Base-by-base conservation (phyloP, 2,329 filamentous ascomycete species). In the Colletotrichum tabaci region DNA sequence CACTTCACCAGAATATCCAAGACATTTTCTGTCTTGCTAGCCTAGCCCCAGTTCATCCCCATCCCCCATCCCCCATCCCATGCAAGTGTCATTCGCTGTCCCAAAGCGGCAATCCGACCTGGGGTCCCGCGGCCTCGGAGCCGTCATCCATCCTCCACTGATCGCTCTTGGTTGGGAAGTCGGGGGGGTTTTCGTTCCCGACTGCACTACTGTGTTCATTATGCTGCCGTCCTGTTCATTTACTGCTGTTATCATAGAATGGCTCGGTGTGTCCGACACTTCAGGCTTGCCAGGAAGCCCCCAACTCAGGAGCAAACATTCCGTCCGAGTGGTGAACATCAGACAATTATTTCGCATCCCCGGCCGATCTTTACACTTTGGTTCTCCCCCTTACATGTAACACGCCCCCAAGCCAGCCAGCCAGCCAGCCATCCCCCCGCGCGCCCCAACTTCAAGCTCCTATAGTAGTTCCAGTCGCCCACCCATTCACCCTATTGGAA, bases 81-180 rank as follows among this genome's bases (percentile, higher is more conserved):
- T 68, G 58, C 68, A 68, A 26, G 65, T 71, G 68, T 50, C 58
- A 55, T 42, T 63, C 46, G 38, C 52, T 57, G 52, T 35, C 65
- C 58, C 68, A 58, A 71, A 68, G 52, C n/a, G 68, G 68, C 68
- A 71, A 63, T 40, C 68, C 68, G 68, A 71, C 26, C 47, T 53
- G 65, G 58, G 30, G 64, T 68, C 58, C 68, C 68, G 68, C 58
- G 52, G 52, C 46, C 52, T 71, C 58, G 65, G 68, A 63, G 68
- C 68, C 58, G 57, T 63, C 68, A 63, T 71, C 65, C 57, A 68
- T 68, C 55, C 50, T 63, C 64, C 30, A 46, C 46, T 13, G 30
- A 61, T 61, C 58, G 4, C 7, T 7, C n/a, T 50, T 47, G 15
- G 16, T 7, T 46, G 10, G 42, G 21, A 18, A 49, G 44, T 38